Evolutionary conservation across 345 rosid genomes (phyloP), one percentile per base, ranked within the genome.

Genomic region (Arabis alpina): DNA sequence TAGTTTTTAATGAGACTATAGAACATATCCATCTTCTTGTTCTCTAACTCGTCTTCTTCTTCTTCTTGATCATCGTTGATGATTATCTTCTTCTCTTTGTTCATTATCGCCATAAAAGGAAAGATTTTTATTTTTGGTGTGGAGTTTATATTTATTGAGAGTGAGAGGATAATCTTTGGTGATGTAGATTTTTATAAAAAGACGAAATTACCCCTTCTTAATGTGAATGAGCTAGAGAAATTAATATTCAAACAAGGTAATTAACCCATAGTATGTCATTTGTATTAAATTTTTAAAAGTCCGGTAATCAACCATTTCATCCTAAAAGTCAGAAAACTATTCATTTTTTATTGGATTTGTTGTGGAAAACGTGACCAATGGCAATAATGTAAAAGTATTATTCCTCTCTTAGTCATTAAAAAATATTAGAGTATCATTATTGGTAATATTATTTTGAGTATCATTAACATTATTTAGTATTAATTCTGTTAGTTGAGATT

Each of bases 21-120:
- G 72, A 76, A 76, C 61, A 76, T 57, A 10, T 76, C 79, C 47
- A 76, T 63, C 61, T 76, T 76, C 72, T 76, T 47, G 3, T 75
- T 13, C 62, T 74, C 77, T 30, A 34, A 2, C 40, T 36, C 37
- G 2, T 34, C 37, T 42, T 75, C 79, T 11, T 68, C 75, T 10
- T 69, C 62, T 57, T 76, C 71, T 13, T 62, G 4, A 2, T 68
- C 54, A 19, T 76, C 23, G 25, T 54, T 53, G 68, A 59, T 59
- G 68, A 52, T 59, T 25, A 19, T 70, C 56, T 41, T 64, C 11
- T 10, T 57, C 66, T 75, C 74, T 75, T 63, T 30, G 65, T 36
- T 50, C 71, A 70, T 61, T 47, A 61, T 51, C 12, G 60, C 45
- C 71, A 65, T 55, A 39, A 19, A 28, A 25, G 37, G 23, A 32